These are phyloP conservation scores for Cerioporus squamosus DNA, from an alignment of 1,284 basidiomycete species.

Conservation along the genomic window DNA sequence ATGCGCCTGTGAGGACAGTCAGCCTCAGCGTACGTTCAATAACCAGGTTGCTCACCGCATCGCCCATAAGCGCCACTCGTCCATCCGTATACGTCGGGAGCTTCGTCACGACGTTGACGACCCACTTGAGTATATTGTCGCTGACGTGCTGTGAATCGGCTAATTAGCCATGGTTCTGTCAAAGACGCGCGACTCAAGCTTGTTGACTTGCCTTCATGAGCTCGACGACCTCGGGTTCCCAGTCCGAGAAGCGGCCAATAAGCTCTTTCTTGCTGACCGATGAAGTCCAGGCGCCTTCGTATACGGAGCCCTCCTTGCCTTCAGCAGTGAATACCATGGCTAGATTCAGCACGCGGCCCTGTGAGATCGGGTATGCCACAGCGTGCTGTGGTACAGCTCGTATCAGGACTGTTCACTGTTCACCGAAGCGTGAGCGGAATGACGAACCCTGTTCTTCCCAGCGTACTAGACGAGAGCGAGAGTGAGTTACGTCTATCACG, in stretches of 20 bases:
- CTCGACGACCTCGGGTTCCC: constrained; percentile 32
- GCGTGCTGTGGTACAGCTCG: neutral
- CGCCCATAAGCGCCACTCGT: constrained; percentile 39
- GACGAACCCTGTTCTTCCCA: constrained; percentile 28
- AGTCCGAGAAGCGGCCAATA: constrained; percentile 18
- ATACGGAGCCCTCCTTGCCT: constrained; percentile 28
- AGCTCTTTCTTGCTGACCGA: constrained; percentile 17
- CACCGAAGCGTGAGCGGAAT: neutral
- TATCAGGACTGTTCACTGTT: no score
- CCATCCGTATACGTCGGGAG: constrained; percentile 35
- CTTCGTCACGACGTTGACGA: constrained; percentile 33
- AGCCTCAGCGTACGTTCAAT: neutral
- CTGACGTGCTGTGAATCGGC: neutral
- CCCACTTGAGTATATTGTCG: constrained; percentile 26
- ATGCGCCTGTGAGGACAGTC: constrained; percentile 28
- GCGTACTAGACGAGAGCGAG: neutral
- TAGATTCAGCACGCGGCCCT: constrained; percentile 25
- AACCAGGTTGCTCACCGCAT: constrained; percentile 32
- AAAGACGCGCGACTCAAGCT: no score
- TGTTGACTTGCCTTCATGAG: constrained; percentile 30
- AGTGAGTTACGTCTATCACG: neutral
- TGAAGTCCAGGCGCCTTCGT: constrained; percentile 29
- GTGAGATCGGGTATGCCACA: constrained; percentile 10
- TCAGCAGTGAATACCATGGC: constrained; percentile 27
- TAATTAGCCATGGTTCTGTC: neutral